Base-by-base conservation (phyloP, 495 filamentous ascomycete species). In the Usnea hakonensis region DNA sequence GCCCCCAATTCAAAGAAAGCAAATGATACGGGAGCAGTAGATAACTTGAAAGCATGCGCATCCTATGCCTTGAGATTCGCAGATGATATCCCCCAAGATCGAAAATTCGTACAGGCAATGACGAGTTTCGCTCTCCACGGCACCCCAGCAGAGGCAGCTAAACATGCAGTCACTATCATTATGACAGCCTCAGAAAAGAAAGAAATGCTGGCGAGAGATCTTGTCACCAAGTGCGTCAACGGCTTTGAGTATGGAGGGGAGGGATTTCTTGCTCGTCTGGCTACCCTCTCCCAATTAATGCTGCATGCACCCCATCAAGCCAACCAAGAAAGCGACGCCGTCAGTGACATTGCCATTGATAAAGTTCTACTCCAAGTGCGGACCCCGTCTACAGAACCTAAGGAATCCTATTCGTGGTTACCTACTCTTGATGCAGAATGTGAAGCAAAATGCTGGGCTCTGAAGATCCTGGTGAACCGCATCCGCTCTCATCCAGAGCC, bases 31-130 rank as follows among this genome's bases (percentile, higher is more conserved):
- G 77, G 82, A 3, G 86, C 88, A 13, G 90, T 91, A 23, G 90
- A 96, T 70, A 93, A 91, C 8, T 79, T 99, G 61, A 96, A 95
- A 71, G 93, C 94, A 8, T 95, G 91, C 68, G 87, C 91, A 10
- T 87, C 87, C 4, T 97, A 96, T 71, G 90, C 92, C 11, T 86
- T 83, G 65, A 90, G 84, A 65, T 91, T 93, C 62, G 88, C 92
- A 0, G 81, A 84, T 23, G 92, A 97, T 52, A 82, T 97, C 57
- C 90, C 93, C 0, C 82, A 86, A 59, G 90, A 95, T 62, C 86
- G 89, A 52, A 92, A 90, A 65, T 95, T 97, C 63, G 74, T 84
- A 30, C 86, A 93, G 65, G 86, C 90, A 21, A 78, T 97, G 68
- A 81, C 86, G 46, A 85, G 79, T 63, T 97, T 90, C 70, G 89